Evolutionary conservation across 2,329 filamentous ascomycete species (phyloP), one percentile per base, ranked within the genome.

Genomic region (Neurospora sp.): DNA sequence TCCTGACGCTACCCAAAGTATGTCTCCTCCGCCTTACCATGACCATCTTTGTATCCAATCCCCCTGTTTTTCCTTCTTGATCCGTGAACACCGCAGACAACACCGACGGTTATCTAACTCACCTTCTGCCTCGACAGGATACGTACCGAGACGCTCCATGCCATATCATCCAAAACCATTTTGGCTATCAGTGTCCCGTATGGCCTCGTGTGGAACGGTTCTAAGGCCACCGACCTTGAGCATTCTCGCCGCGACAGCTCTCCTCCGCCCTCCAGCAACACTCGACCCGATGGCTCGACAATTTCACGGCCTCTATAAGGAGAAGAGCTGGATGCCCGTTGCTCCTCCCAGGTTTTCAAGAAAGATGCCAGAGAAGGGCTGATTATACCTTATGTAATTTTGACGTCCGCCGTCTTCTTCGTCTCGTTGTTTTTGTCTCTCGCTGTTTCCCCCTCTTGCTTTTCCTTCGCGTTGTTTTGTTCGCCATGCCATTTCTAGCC

Each of bases 401-500:
- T 19, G 12, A 43, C 8, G 41, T 1, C 41, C 8, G 8, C 8
- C n/a, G 3, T 43, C 17, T 19, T 19, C 8, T 43, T 19, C 8
- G 8, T 43, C 2, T 43, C 6, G 17, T 43, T 43, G 17, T 43
- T 2, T 1, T 19, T 43, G 1, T 8, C 41, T 19, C n/a, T 43
- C 17, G 3, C 8, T 37, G 0, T 38, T 38, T 38, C 0, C 1
- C 10, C 1, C 37, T 38, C 37, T 41, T 39, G 10, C 15, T 17
- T 15, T 41, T 41, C 39, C 39, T 2, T 17, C 15, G 0, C 5
- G 15, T 0, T 17, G 6, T 40, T 41, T 41, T 15, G 6, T 17
- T 8, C 6, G 2, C 0, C 15, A 15, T 41, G 39, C 15, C 6
- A 17, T 15, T 15, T 15, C 15, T 6, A 0, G 0, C 1, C 6